Evolutionary conservation across 2,329 filamentous ascomycete species (phyloP).

Genomic region (Xylaria sp.): DNA sequence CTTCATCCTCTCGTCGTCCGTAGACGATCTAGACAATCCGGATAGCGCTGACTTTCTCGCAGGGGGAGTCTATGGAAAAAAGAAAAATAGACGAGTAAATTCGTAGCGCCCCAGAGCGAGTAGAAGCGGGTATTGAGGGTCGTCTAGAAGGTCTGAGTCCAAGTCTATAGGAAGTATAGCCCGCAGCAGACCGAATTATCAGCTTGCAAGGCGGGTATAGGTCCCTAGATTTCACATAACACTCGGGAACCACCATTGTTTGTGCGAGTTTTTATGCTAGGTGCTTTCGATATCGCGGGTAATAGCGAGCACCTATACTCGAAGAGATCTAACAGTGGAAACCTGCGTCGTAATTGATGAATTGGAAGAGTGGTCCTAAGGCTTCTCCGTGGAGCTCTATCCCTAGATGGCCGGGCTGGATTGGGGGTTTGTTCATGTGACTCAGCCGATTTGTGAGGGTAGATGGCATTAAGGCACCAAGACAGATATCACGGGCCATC

Average conservation of each 20-base stretch:
- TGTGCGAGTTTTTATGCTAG: neutral
- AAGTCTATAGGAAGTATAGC: neutral
- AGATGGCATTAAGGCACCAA: too few relatives aligned
- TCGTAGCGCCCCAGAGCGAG: neutral
- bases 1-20: neutral
- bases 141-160: neutral
- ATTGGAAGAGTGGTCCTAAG: too few relatives aligned
- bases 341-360: neutral
- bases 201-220: neutral
- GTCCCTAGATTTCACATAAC: neutral
- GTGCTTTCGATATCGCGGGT: neutral
- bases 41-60: too few relatives aligned
- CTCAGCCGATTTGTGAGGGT: too few relatives aligned
- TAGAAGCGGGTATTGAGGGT: neutral
- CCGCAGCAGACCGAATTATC: neutral
- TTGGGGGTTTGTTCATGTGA: too few relatives aligned
- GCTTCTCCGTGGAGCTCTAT: too few relatives aligned
- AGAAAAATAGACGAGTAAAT: too few relatives aligned
- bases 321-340: neutral
- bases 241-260: neutral
- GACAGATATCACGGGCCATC: too few relatives aligned
- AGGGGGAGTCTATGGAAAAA: neutral
- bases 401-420: too few relatives aligned
- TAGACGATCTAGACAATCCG: neutral
- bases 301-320: neutral